Percentiles rank a stretch among this genome's conserved stretches.
These are phyloP conservation scores for Dothideomycetes sp. DNA, from an alignment of 2,329 filamentous ascomycete species.

Conservation along the genomic window DNA sequence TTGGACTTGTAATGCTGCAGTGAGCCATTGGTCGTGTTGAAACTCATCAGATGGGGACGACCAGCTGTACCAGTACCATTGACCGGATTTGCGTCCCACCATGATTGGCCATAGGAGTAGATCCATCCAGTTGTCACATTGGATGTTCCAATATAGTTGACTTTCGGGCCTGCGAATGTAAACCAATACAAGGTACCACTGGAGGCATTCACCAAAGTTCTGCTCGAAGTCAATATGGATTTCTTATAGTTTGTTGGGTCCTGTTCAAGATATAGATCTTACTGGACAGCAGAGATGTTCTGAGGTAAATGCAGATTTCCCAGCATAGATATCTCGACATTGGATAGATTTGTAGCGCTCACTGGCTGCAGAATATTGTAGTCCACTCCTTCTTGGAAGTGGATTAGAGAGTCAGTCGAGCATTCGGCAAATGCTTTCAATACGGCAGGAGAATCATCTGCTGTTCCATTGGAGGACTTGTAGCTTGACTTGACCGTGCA, in stretches of 20 bases:
- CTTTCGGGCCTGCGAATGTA: too few species aligned
- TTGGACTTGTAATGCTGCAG: constrained; percentile 29
- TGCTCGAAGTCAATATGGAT: neutral
- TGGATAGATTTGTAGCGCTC: constrained; percentile 27
- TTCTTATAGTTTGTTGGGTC: too few species aligned
- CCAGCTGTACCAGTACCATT: too few species aligned
- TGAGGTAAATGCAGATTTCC: constrained; percentile 34
- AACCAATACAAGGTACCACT: too few species aligned
- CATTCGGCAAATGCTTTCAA: constrained; percentile 26
- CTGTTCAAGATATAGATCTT: constrained; percentile 1
- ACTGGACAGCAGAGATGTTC: constrained; percentile 27
- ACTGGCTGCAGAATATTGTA: constrained; percentile 34
- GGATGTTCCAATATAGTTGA: too few species aligned
- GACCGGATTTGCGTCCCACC: too few species aligned
- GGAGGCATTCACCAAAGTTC: constrained; percentile 12
- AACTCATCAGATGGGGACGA: too few species aligned
- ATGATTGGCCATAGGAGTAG: too few species aligned
- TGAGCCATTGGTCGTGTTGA: too few species aligned
- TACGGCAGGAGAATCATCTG: constrained; percentile 31
- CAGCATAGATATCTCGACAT: constrained; percentile 31
- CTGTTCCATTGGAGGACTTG: constrained; percentile 23
- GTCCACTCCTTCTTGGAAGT: constrained; percentile 29
- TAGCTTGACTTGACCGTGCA: constrained; percentile 13
- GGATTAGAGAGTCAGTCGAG: constrained; percentile 22
- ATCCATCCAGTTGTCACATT: too few species aligned